Conservation (phyloP, 2,329 filamentous ascomycete species). For the Xylariaceae sp. region DNA sequence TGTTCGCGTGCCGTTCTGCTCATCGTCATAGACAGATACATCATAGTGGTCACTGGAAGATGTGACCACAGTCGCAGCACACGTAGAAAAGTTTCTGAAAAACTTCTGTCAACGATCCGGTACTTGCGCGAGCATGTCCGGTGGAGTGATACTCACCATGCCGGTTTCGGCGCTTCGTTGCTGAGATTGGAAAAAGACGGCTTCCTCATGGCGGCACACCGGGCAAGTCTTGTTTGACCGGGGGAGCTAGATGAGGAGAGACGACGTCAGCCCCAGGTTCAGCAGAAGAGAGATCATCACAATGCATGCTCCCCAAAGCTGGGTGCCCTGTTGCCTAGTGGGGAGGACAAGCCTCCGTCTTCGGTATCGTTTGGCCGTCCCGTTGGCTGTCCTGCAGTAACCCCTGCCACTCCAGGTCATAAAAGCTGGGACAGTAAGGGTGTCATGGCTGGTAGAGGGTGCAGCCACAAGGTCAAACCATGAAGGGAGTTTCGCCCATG, state of each 20-base stretch:
- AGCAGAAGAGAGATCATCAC: constrained; percentile 17
- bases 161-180: constrained; percentile 94
- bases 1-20: too few relatives aligned
- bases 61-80: constrained; percentile 87
- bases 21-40: too few relatives aligned
- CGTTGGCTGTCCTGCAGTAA: too few relatives aligned
- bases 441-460: too few relatives aligned
- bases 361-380: too few relatives aligned
- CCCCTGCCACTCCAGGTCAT: too few relatives aligned
- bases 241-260: constrained; percentile 63
- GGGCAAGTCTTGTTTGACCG: constrained; percentile 82
- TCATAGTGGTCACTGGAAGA: constrained; percentile 60
- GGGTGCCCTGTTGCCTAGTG: constrained; percentile 12
- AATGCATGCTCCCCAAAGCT: constrained; percentile 18
- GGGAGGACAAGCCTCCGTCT: too few relatives aligned
- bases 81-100: constrained; percentile 83
- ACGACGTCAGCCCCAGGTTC: constrained; percentile 30
- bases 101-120: too few relatives aligned
- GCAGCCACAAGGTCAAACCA: too few relatives aligned
- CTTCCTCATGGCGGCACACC: constrained; percentile 76
- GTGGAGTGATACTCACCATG: constrained; percentile 80
- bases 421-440: too few relatives aligned
- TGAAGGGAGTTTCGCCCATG: too few relatives aligned
- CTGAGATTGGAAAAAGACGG: constrained; percentile 98
- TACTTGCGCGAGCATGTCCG: too few relatives aligned